Evolutionary conservation across 192 early-diverging fungal genomes (phyloP), one percentile per base, ranked within the genome.

Genomic region (Coemansia sp.): DNA sequence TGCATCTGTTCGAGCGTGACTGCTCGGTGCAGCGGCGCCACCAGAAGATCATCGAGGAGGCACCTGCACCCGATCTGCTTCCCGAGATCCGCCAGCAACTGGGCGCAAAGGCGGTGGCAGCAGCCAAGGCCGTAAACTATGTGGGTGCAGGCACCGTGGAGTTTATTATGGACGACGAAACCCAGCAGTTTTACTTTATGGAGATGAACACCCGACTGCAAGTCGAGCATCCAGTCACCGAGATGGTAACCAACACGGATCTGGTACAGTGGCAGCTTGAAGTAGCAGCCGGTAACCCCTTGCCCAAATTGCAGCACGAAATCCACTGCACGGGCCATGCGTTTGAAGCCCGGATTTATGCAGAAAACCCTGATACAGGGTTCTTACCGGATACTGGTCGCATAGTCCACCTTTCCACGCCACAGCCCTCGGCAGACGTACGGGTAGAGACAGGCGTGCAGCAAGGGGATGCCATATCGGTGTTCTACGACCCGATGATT

Each of bases 291-390:
- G 96, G 96, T 11, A 96, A 96, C 81, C 66, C 55, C 9, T 72
- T 98, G 31, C 96, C 93, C 12, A 44, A 60, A 57, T 56, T 74
- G 26, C 68, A 79, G 12, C 55, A 86, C 23, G 84, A 92, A 15
- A 74, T 95, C 19, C 49, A 63, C 20, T 80, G 88, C 58, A 77
- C 85, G 43, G 96, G 94, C 18, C 90, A 91, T 64, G 88, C 96
- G n/a, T 96, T 98, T 64, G 96, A 98, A 77, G 92, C 96, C 3
- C 87, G 95, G 63, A 91, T 98, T 58, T 98, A 98, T 68, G 95
- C 95, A 35, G 95, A 98, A 81, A 94, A 96, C 77, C 93, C 95
- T 1, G 80, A 61, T 59, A 87, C 83, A 49, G 83, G 89, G 55
- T 97, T 97, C 68, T 71, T 96, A 46, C 95, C 95, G 11, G 93